These are phyloP conservation scores for Erythrophleum ivorense DNA, from an alignment of 331 rosid genomes.

Conservation along the genomic window DNA sequence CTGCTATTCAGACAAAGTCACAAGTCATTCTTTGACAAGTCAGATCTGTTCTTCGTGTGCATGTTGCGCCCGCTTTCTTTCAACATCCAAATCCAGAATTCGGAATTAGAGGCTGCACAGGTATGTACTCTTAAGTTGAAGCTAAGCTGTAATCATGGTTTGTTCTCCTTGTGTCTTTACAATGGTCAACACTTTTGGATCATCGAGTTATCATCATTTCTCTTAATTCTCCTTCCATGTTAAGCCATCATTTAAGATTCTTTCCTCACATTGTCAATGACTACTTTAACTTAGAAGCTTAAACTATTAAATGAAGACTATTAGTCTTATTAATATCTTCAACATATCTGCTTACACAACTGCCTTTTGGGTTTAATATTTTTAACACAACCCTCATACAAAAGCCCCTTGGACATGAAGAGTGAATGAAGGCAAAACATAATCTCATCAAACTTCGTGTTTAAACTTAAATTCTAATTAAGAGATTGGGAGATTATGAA, in stretches of 20 bases:
- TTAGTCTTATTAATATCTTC: neutral
- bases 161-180: slow-evolving; percentile 2
- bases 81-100: slow-evolving; percentile 68
- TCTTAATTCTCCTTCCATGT: neutral
- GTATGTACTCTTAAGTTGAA: slow-evolving; percentile 43
- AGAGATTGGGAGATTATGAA: neutral
- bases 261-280: neutral
- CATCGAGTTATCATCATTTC: slow-evolving; percentile 6
- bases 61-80: slow-evolving; percentile 70
- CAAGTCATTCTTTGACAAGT: slow-evolving; percentile 78
- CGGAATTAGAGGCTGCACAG: slow-evolving; percentile 80
- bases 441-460: too few species aligned
- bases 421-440: too few species aligned
- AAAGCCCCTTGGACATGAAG: too few species aligned
- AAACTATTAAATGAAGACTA: neutral
- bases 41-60: slow-evolving; percentile 81
- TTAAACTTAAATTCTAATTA: neutral
- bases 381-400: too few species aligned
- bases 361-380: too few species aligned
- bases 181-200: slow-evolving; percentile 27
- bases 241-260: neutral
- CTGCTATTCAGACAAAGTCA: slow-evolving; percentile 68
- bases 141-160: slow-evolving; percentile 11
- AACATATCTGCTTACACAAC: too few species aligned
- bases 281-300: neutral